These are phyloP conservation scores for Vigna angularis DNA, from an alignment of 306 rosid genomes.

Conservation along the genomic window DNA sequence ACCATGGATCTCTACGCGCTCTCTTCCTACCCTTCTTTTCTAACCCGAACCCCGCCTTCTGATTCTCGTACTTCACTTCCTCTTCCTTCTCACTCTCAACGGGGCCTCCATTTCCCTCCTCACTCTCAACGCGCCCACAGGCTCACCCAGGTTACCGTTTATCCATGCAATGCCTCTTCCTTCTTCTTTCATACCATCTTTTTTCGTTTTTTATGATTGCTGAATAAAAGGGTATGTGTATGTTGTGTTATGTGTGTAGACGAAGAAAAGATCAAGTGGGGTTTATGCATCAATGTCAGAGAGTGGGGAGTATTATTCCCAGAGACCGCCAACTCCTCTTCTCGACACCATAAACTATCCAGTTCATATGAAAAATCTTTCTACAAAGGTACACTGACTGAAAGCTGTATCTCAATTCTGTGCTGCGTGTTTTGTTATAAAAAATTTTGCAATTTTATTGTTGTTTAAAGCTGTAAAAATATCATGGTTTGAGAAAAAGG, in stretches of 20 bases:
- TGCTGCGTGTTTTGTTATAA: background rate
- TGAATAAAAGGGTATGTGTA: conserved; percentile 24
- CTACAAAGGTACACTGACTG: conserved; percentile 68
- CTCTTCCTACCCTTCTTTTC: conserved; percentile 57
- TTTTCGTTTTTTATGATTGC: conserved; percentile 1
- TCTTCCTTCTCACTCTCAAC: conserved; percentile 48
- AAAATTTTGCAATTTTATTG: too few species aligned
- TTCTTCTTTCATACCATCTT: background rate
- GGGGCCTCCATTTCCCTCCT: conserved; percentile 48
- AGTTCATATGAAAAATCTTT: conserved; percentile 94
- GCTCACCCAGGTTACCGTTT: conserved; percentile 60
- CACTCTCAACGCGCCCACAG: conserved; percentile 43
- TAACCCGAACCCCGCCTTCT: background rate
- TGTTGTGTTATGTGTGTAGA: conserved; percentile 46
- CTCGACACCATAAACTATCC: conserved; percentile 91
- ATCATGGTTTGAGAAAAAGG: conserved; percentile 1
- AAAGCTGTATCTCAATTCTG: background rate
- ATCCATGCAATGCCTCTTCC: background rate
- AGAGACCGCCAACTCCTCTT: conserved; percentile 91
- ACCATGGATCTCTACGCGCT: conserved; percentile 79
- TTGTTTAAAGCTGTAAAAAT: background rate
- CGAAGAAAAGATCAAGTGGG: conserved; percentile 60
- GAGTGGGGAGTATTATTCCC: conserved; percentile 71
- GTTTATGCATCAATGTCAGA: conserved; percentile 82
- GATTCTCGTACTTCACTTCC: conserved; percentile 43